Base-by-base conservation (phyloP, 441 rosid species). In the Breynia disticha region DNA sequence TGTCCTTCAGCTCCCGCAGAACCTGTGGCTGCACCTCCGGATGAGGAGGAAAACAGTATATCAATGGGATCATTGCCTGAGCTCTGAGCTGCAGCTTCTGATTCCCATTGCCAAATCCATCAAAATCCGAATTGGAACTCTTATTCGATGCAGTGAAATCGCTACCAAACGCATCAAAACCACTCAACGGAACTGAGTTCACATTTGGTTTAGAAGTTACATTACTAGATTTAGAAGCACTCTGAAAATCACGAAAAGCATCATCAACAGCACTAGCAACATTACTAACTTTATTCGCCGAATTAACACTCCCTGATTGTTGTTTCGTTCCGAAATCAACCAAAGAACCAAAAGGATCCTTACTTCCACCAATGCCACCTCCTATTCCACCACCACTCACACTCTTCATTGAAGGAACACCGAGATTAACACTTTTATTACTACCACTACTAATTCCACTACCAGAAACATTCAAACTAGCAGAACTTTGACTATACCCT, bases 321-420 rank as follows among this genome's bases (percentile, higher is more conserved):
- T 76, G 69, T 63, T 83, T 87, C 2, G 80, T 72, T 58, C 81
- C 83, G 8, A 84, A 77, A 57, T 83, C 95, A 49, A 76, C 65
- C 76, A 91, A 77, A 62, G 84, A 79, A 67, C 89, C 80, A 70
- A 91, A 88, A 9, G 95, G 96, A 51, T 88, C 98, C 51, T 62
- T 71, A 18, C 72, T 81, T 16, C 68, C 63, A 66, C 69, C 60
- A 69, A 70, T 41, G 32, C 79, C 90, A 53, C 61, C 66, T 55
- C 80, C 75, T 44, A 39, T 60, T n/a, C 76, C 85, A 47, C 67
- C 55, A 50, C 75, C 80, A 61, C 52, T 50, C 82, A 72, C 63
- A 55, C 52, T 72, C 47, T 79, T 81, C 81, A 84, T 65, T 0
- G 95, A 60, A 16, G 86, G 70, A 64, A 82, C 94, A 13, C 94